A percentile compares a stretch with the other conserved stretches of the same genome.
These are phyloP conservation scores for Ajuga chamaepitys DNA, from an alignment of 257 asterid genomes.

Conservation along the genomic window DNA sequence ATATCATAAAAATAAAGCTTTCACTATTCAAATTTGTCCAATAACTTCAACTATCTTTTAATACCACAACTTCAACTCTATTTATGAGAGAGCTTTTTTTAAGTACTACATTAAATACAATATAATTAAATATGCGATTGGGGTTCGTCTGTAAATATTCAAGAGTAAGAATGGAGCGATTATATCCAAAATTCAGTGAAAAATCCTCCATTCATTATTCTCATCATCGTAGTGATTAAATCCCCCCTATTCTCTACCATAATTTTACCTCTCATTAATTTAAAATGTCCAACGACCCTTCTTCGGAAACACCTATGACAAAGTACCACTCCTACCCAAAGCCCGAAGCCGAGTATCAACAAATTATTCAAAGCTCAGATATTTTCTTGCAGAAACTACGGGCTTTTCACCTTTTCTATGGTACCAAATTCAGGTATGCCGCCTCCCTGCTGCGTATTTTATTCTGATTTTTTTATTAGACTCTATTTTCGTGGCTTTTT, in stretches of 20 bases:
- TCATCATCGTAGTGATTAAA: slow-evolving; percentile 11
- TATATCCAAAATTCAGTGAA: neutral
- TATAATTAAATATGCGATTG: neutral
- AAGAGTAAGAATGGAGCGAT: slow-evolving; percentile 1
- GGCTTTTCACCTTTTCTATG: slow-evolving; percentile 48
- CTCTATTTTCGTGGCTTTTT: neutral
- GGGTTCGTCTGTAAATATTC: neutral
- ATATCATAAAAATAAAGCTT: too few species aligned
- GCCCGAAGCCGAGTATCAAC: slow-evolving; percentile 75
- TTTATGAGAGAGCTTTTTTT: too few species aligned
- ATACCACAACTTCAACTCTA: neutral
- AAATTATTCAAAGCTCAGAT: slow-evolving; percentile 60
- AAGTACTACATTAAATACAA: too few species aligned
- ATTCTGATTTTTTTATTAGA: neutral
- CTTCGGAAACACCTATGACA: slow-evolving; percentile 27
- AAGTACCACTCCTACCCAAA: slow-evolving; percentile 52
- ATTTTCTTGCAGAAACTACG: slow-evolving; percentile 61
- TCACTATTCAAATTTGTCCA: too few species aligned
- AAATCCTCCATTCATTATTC: slow-evolving; percentile 6
- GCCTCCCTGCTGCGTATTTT: neutral
- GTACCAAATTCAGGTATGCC: slow-evolving; percentile 40
- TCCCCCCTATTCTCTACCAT: slow-evolving; percentile 14
- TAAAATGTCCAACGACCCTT: slow-evolving; percentile 52
- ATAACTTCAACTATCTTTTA: too few species aligned
- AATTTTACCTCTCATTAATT: slow-evolving; percentile 19